Evolutionary conservation across 805 yeast genomes (phyloP).

Genomic region (Wilhelminamyces savonicus): DNA sequence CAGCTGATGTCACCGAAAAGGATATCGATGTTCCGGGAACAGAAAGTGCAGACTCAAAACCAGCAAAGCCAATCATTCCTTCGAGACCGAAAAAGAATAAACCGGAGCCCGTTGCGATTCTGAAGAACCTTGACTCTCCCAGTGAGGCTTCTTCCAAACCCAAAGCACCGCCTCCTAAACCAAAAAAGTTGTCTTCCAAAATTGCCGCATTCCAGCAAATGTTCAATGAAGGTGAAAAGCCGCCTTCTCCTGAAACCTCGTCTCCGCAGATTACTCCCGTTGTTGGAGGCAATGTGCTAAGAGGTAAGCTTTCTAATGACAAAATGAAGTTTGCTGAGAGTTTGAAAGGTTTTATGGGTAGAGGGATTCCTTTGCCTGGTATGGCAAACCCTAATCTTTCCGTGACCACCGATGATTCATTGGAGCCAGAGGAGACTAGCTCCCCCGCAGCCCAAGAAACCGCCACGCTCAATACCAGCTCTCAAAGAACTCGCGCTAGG

Average conservation of each 20-base stretch:
- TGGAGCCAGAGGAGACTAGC: not conserved
- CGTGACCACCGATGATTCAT: not conserved
- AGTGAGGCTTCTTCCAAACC: too few species aligned
- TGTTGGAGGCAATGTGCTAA: not conserved
- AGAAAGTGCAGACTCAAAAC: conserved; percentile 1
- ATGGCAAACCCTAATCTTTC: conserved; percentile 38
- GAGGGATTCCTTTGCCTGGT: conserved; percentile 47
- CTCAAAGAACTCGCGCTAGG: conserved; percentile 42
- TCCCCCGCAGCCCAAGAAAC: not conserved
- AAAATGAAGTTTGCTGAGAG: conserved; percentile 49
- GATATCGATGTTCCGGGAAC: too few species aligned
- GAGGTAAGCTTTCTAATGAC: conserved; percentile 24
- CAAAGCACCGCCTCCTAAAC: conserved; percentile 57
- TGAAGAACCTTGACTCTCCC: too few species aligned
- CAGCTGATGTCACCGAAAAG: too few species aligned
- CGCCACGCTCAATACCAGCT: not conserved
- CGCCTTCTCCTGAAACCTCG: conserved; percentile 1
- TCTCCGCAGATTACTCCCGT: conserved; percentile 1
- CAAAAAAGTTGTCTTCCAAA: conserved; percentile 71
- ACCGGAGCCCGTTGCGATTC: too few species aligned
- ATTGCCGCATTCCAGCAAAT: conserved; percentile 80
- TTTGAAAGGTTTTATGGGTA: conserved; percentile 52
- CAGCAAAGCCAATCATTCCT: conserved; percentile 4
- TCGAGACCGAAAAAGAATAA: conserved; percentile 1
- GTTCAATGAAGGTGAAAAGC: conserved; percentile 35